These are phyloP conservation scores for Termitomyces titanicus DNA, from an alignment of 768 basidiomycete genomes.

Conservation along the genomic window DNA sequence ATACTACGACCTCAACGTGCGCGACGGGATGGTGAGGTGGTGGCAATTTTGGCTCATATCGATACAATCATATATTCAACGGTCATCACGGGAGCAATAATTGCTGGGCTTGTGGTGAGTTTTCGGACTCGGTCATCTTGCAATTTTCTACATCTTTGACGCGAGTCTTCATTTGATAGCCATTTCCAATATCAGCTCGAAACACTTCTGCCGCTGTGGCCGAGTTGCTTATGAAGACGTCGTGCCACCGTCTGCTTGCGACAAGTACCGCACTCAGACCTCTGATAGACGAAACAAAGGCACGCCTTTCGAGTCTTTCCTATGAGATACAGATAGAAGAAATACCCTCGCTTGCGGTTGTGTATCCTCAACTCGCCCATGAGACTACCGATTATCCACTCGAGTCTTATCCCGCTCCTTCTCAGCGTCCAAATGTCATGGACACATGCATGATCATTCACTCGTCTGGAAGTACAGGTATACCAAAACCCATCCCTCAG, in stretches of 20 bases:
- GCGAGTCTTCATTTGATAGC: slow-evolving; percentile 16
- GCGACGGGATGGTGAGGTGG: slow-evolving; percentile 17
- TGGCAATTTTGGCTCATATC: slow-evolving; percentile 25
- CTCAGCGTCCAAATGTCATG: slow-evolving; percentile 2
- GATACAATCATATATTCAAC: slow-evolving; percentile 31
- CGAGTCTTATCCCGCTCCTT: neutral
- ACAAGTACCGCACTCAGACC: slow-evolving; percentile 19
- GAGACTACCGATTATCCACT: slow-evolving; percentile 5
- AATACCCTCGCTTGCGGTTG: slow-evolving; percentile 1
- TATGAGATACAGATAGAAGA: slow-evolving; percentile 8
- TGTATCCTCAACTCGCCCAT: slow-evolving; percentile 11
- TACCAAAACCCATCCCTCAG: slow-evolving; percentile 31
- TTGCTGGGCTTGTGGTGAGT: slow-evolving; percentile 26
- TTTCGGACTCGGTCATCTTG: neutral
- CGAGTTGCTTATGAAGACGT: slow-evolving; percentile 23
- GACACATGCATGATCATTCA: slow-evolving; percentile 25
- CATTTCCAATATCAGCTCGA: slow-evolving; percentile 25
- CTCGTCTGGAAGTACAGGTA: slow-evolving; percentile 37
- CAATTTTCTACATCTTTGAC: neutral
- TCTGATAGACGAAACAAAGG: slow-evolving; percentile 17
- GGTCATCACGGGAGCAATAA: slow-evolving; percentile 24
- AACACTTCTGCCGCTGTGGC: slow-evolving; percentile 15
- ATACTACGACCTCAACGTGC: slow-evolving; percentile 22
- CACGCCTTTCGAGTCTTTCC: slow-evolving; percentile 4
- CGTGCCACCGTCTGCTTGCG: slow-evolving; percentile 28